These are phyloP conservation scores for Pseudogymnoascus sp. DNA, from an alignment of 2,329 filamentous ascomycete species.

Conservation along the genomic window DNA sequence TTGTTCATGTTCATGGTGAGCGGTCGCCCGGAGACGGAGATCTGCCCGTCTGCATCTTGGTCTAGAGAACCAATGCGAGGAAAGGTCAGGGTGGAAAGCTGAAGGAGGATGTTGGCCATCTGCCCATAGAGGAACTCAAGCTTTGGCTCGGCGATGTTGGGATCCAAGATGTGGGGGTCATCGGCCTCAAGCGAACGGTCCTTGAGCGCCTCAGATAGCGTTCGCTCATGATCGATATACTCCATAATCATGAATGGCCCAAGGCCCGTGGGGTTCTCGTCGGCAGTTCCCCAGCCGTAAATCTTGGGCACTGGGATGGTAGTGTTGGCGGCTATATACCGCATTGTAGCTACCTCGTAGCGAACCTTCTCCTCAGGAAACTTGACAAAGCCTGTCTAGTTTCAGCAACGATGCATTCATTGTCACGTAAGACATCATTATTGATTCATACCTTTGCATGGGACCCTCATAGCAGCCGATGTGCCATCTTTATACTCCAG, in stretches of 20 bases:
- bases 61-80: conserved; percentile 32
- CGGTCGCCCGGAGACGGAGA: conserved; percentile 27
- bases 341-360: conserved; percentile 23
- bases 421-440: not conserved
- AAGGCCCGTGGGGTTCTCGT: conserved; percentile 17
- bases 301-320: conserved; percentile 22
- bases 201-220: conserved; percentile 20
- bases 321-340: conserved; percentile 17
- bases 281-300: conserved; percentile 15
- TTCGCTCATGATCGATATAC: conserved; percentile 21
- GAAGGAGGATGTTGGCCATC: conserved; percentile 34
- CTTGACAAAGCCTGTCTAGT: not conserved
- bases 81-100: conserved; percentile 30
- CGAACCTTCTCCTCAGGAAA: conserved; percentile 19
- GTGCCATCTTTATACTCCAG: not conserved
- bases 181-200: conserved; percentile 10
- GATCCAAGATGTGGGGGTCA: conserved; percentile 28
- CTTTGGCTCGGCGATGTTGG: conserved; percentile 27
- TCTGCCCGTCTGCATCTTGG: conserved; percentile 22
- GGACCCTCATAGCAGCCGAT: not conserved
- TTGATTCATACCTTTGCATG: not conserved
- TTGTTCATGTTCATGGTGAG: conserved; percentile 37
- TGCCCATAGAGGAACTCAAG: conserved; percentile 32
- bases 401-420: not conserved
- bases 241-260: conserved; percentile 31